phyloP scores from a whole-genome alignment of 1,284 basidiomycete genomes.

The Trametes sp. region DNA sequence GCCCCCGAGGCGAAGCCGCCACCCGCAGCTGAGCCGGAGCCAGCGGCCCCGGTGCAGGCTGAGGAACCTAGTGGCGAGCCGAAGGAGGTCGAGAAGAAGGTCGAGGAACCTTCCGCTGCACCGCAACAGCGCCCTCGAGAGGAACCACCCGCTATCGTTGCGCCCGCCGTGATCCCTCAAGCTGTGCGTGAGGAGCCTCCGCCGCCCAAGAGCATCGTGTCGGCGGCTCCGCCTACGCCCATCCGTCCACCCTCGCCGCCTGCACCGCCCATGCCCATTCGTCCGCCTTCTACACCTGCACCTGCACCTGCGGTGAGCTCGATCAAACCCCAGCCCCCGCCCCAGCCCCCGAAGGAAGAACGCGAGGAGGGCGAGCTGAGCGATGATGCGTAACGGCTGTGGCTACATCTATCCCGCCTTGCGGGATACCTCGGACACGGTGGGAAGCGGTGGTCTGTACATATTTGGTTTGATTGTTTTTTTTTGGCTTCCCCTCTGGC shows the following conservation, averaged over 20 bases:
- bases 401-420: neutral
- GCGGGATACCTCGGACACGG: neutral
- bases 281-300: neutral
- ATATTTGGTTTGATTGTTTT: conserved; percentile 8
- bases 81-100: conserved; percentile 16
- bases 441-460: conserved; percentile 10
- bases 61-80: conserved; percentile 5
- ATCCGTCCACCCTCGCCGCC: neutral
- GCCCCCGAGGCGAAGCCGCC: neutral
- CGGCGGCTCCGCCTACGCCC: neutral
- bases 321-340: neutral
- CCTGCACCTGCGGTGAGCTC: conserved; percentile 3
- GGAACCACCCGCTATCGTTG: conserved; percentile 8
- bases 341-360: conserved; percentile 35
- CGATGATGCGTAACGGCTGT: conserved; percentile 41
- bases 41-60: conserved; percentile 6
- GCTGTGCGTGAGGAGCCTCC: neutral
- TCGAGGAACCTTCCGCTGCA: conserved; percentile 6
- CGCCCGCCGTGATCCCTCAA: neutral
- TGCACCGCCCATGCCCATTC: neutral
- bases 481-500: neutral
- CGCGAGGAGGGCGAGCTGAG: conserved; percentile 57
- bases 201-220: neutral
- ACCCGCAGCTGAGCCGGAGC: conserved; percentile 13
- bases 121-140: neutral